Conservation (phyloP, 148 eudicot genomes). For the Rhododendron simsii region DNA sequence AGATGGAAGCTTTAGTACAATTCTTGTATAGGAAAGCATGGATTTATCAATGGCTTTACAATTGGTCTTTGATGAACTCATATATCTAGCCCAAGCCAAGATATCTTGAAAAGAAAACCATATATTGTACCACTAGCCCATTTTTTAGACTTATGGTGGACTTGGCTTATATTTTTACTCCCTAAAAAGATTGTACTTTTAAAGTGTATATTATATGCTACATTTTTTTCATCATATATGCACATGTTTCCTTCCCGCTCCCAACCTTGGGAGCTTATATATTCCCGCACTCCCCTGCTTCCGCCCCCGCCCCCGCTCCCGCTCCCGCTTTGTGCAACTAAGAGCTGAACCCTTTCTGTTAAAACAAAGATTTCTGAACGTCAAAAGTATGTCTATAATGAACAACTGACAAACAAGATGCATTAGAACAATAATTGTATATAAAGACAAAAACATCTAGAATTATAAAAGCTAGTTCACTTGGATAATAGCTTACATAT, state of each 20-base stretch:
- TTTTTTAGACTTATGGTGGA: not conserved
- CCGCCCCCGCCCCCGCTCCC: not conserved
- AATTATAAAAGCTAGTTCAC: not conserved
- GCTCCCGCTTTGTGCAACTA: not conserved
- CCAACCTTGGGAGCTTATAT: not conserved
- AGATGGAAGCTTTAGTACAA: not conserved
- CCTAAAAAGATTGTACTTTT: not conserved
- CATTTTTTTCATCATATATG: not conserved
- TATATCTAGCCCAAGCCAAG: no score
- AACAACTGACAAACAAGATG: not conserved
- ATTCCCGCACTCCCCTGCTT: not conserved
- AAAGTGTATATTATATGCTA: not conserved
- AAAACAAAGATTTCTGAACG: not conserved
- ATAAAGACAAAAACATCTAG: not conserved
- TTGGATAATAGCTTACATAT: not conserved
- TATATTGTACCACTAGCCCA: not conserved
- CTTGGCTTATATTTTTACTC: not conserved
- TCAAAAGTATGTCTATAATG: not conserved
- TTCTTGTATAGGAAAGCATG: not conserved
- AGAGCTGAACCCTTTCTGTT: not conserved
- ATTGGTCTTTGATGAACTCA: not conserved
- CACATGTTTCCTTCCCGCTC: not conserved
- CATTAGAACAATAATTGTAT: not conserved
- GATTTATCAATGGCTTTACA: not conserved
- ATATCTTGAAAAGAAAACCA: not conserved